phyloP scores from a whole-genome alignment of 2,329 filamentous ascomycete species.

The Alternaria solani region DNA sequence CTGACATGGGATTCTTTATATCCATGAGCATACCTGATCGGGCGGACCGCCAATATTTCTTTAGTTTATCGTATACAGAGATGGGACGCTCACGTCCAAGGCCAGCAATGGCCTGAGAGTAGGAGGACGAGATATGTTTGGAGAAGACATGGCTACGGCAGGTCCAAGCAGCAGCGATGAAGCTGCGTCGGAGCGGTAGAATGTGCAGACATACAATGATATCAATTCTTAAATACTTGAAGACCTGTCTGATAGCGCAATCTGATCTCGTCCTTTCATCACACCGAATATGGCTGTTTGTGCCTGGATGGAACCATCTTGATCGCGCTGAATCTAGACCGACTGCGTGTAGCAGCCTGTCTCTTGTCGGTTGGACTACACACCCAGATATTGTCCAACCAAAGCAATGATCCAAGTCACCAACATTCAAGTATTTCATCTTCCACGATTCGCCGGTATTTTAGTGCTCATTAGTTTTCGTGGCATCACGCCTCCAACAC shows the following conservation, averaged over 20 bases:
- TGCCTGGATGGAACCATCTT: neutral
- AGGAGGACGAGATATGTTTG: conserved; percentile 16
- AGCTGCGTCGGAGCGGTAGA: conserved; percentile 20
- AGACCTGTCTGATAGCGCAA: neutral
- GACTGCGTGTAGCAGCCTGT: conserved; percentile 6
- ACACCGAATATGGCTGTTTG: neutral
- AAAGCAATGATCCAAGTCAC: neutral
- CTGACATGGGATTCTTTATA: conserved; percentile 5
- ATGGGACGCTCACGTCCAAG: conserved; percentile 15
- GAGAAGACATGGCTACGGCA: conserved; percentile 26
- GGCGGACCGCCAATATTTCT: conserved; percentile 15
- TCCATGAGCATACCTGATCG: conserved; percentile 17
- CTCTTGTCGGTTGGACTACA: neutral
- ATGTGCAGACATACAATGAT: conserved; percentile 27
- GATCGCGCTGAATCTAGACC: neutral
- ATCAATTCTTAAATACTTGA: conserved; percentile 10
- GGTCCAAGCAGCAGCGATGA: conserved; percentile 25
- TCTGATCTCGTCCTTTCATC: neutral
- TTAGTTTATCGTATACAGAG: conserved; percentile 19
- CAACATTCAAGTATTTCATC: neutral
- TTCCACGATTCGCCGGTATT: neutral
- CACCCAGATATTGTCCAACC: neutral
- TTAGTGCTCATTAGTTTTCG: neutral
- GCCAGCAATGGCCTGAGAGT: conserved; percentile 18
- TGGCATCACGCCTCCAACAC: neutral